Evolutionary conservation across 2,329 filamentous ascomycete species (phyloP).

Genomic region (Colletotrichum camelliae): DNA sequence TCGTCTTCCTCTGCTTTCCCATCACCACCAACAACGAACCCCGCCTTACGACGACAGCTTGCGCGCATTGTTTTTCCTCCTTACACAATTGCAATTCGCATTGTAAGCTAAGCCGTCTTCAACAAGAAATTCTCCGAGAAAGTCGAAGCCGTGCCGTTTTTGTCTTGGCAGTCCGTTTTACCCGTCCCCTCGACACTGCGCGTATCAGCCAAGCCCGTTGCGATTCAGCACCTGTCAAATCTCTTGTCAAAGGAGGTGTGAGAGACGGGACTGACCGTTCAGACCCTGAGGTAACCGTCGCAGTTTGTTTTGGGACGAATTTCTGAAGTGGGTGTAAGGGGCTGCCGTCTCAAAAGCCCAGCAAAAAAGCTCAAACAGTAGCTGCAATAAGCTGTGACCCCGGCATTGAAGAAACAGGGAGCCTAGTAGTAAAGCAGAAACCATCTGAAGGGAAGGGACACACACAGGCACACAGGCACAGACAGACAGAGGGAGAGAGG

Average conservation of each 20-base stretch:
- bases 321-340: background rate
- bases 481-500: background rate
- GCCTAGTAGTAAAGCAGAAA: background rate
- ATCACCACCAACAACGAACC: background rate
- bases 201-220: slow-evolving; percentile 18
- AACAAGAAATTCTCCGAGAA: background rate
- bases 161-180: slow-evolving; percentile 13
- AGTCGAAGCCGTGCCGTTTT: background rate
- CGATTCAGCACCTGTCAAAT: slow-evolving; percentile 11
- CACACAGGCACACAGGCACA: background rate
- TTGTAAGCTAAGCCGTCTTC: background rate
- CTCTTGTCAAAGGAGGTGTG: background rate
- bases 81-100: background rate
- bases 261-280: background rate
- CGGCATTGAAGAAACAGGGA: slow-evolving; percentile 10
- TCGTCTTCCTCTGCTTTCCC: background rate
- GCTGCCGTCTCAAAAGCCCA: background rate
- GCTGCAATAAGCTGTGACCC: background rate
- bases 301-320: background rate
- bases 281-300: background rate
- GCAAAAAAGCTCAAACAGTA: slow-evolving; percentile 9
- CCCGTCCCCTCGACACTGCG: slow-evolving; percentile 8
- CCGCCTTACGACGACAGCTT: background rate
- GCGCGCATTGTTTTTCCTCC: background rate
- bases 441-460: slow-evolving; percentile 14